Conservation (phyloP, 257 asterid genomes). For the Voacanga thouarsii region DNA sequence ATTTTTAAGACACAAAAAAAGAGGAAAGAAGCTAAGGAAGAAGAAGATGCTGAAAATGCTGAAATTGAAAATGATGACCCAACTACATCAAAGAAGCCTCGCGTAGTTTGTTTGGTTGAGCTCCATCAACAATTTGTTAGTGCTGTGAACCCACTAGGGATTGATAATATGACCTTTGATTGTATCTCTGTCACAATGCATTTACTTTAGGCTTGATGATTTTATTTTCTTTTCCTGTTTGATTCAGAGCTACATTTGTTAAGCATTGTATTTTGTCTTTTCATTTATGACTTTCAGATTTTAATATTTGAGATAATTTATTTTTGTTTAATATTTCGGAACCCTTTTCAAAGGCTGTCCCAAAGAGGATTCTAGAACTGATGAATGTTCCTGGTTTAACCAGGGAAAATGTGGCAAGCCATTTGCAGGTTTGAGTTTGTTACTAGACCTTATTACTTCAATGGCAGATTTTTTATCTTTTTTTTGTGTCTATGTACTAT, state of each 20-base stretch:
- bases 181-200: background rate
- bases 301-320: background rate
- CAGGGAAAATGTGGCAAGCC: conserved; percentile 91
- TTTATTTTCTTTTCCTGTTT: background rate
- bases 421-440: conserved; percentile 61
- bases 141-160: conserved; percentile 85
- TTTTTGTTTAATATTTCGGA: conserved; percentile 17
- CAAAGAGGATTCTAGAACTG: conserved; percentile 78
- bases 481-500: background rate
- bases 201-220: background rate
- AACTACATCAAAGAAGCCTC: conserved; percentile 63
- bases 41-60: no score
- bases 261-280: conserved; percentile 1
- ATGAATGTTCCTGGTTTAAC: conserved; percentile 89
- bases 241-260: background rate
- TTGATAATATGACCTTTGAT: conserved; percentile 62
- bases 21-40: conserved; percentile 62
- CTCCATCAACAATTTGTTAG: conserved; percentile 89
- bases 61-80: conserved; percentile 68
- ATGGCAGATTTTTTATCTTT: background rate
- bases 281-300: background rate
- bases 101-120: conserved; percentile 93
- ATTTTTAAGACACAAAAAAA: conserved; percentile 43
- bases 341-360: conserved; percentile 72
- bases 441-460: conserved; percentile 3